Evolutionary conservation across 1,139 yeast genomes (phyloP), one percentile per base, ranked within the genome.

Genomic region (Pichia sp.): DNA sequence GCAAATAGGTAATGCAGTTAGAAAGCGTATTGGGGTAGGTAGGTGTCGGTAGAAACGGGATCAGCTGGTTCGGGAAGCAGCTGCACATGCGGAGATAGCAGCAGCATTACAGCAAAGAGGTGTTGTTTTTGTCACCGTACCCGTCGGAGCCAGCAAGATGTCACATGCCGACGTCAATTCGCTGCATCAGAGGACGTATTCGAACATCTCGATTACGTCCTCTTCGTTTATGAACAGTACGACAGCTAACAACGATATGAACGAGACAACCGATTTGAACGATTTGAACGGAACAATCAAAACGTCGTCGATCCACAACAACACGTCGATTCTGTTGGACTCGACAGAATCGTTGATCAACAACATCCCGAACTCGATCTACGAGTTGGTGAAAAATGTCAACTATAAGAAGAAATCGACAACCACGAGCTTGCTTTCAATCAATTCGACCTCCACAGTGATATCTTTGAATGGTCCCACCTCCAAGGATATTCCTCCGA

Each of bases 401-500:
- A 86, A 83, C 61, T 64, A 73, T 23, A 75, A 77, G 19, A 67
- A 79, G 42, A 68, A 71, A 47, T 65, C 67, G n/a, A 65, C 57
- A 51, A 63, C 60, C 34, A 60, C 61, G 48, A 64, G 66, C n/a
- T 52, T 69, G 52, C 36, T 70, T 3, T 62, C 72, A 30, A 59
- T 68, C 8, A 59, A 57, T 29, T 65, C 68, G 29, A 69, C 70
- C 8, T 60, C 69, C 5, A 63, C 70, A 1, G 69, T 66, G 6
- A 59, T 73, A 8, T 81, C 82, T 59, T 72, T 87, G 54, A 76
- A 75, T 51, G 77, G 85, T 4, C 98, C 99, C 0, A 85, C 97
- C 0, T 74, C 80, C 1, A 77, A 77, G 52, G 99, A 93, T 63
- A 93, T 93, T 19, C 97, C 98, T 0, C 92, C 87, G 38, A 85